Evolutionary conservation across 495 filamentous ascomycete species (phyloP).

Genomic region (Evansstolkia leycettana): DNA sequence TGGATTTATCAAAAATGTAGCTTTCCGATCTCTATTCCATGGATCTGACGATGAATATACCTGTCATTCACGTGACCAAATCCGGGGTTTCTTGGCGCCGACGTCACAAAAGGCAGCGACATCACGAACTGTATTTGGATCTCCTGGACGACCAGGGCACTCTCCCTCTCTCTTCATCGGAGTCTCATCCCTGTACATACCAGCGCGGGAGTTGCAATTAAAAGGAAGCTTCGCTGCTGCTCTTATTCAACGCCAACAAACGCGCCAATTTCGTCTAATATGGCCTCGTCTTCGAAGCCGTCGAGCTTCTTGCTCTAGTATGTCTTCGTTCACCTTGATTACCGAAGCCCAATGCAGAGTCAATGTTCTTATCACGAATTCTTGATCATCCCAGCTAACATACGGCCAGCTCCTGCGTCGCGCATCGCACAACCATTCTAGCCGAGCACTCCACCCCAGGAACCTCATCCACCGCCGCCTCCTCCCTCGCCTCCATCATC

Average conservation of each 20-base stretch:
- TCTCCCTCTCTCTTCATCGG: too few relatives aligned
- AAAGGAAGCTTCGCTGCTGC: neutral
- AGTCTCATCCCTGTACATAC: too few relatives aligned
- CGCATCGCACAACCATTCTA: slow-evolving; percentile 82
- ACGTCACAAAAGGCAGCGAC: slow-evolving; percentile 18
- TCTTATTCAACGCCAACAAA: neutral
- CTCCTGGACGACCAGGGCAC: neutral
- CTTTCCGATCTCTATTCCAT: too few relatives aligned
- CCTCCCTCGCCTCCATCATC: slow-evolving; percentile 84
- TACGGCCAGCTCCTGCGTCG: slow-evolving; percentile 66
- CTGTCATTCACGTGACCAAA: slow-evolving; percentile 10
- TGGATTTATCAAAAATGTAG: too few relatives aligned
- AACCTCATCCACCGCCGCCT: slow-evolving; percentile 56
- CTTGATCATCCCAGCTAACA: slow-evolving; percentile 9
- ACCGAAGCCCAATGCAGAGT: too few relatives aligned
- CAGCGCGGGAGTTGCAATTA: too few relatives aligned
- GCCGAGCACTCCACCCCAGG: slow-evolving; percentile 72
- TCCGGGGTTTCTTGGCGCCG: slow-evolving; percentile 8
- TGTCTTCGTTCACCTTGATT: slow-evolving; percentile 17
- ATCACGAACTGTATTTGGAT: too few relatives aligned
- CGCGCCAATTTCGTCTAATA: slow-evolving; percentile 13
- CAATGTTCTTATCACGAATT: neutral
- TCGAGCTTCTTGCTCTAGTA: slow-evolving; percentile 73
- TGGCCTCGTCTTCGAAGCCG: slow-evolving; percentile 72
- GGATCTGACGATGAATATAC: too few relatives aligned